These are phyloP conservation scores for Curvularia verruculosa DNA, from an alignment of 2,329 filamentous ascomycete genomes.

Conservation along the genomic window DNA sequence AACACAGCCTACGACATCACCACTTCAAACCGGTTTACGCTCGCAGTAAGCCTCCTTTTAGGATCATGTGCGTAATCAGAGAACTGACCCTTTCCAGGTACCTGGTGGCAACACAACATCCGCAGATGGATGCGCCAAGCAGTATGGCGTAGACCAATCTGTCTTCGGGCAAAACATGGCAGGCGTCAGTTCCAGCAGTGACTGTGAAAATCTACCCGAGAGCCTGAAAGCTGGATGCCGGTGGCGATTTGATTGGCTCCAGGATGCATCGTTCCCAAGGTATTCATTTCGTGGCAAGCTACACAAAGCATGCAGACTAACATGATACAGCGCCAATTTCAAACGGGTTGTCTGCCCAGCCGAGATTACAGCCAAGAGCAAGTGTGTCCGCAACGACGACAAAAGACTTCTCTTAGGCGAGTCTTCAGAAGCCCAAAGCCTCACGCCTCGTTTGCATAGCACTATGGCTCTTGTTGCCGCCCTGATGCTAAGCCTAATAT, in stretches of 20 bases:
- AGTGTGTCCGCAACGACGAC: constrained; percentile 45
- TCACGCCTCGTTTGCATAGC: constrained; percentile 19
- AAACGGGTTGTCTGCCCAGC: constrained; percentile 45
- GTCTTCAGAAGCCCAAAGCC: constrained; percentile 21
- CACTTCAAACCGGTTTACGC: constrained; percentile 43
- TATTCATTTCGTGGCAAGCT: constrained; percentile 19
- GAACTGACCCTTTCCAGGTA: constrained; percentile 31
- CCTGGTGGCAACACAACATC: constrained; percentile 48
- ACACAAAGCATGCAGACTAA: constrained; percentile 23
- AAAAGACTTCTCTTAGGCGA: constrained; percentile 21
- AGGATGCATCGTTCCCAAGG: constrained; percentile 43
- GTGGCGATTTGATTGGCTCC: constrained; percentile 48
- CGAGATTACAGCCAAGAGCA: constrained; percentile 43
- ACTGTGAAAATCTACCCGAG: constrained; percentile 45
- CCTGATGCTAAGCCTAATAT: constrained; percentile 29
- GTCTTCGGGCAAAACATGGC: constrained; percentile 40
- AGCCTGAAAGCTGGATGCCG: constrained; percentile 34
- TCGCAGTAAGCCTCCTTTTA: constrained; percentile 37
- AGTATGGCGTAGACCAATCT: constrained; percentile 40
- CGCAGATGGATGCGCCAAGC: constrained; percentile 40
- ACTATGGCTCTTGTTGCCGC: constrained; percentile 24
- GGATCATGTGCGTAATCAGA: background rate
- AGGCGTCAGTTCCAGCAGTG: constrained; percentile 39
- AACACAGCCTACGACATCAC: constrained; percentile 60
- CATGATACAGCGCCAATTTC: constrained; percentile 43